Evolutionary conservation across 2,329 filamentous ascomycete species (phyloP), one percentile per base, ranked within the genome.

Genomic region (Ophiosphaerella narmari): DNA sequence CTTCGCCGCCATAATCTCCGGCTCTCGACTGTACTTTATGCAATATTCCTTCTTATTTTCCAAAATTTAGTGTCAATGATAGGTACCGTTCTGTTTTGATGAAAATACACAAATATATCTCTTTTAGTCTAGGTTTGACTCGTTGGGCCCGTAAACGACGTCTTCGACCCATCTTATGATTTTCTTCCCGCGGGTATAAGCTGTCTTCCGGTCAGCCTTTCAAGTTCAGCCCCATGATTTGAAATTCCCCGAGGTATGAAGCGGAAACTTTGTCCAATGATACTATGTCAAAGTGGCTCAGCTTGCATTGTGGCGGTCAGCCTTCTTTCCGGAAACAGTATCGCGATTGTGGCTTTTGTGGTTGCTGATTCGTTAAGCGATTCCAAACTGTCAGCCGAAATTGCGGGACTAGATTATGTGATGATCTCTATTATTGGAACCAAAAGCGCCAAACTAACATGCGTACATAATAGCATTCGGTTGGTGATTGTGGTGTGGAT

Each of bases 1-100:
- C 31, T 49, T 52, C 6, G 50, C 52, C 9, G 55, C 57, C 59
- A 60, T 62, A 9, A 32, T 38, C 11, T 47, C 26, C 32, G 43
- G 38, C 24, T 16, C n/a, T 31, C 31, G 11, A 24, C 13, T 3
- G n/a, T n/a, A 16, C 24, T 42, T 7, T 12, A 26, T 46, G 21
- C 14, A 34, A 12, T 39, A 9, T n/a, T 26, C n/a, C 31, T 39
- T 21, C 24, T 16, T 23, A 21, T 39, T 39, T 39, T 39, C 38
- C 9, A 14, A 29, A 29, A 7, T 6, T 7, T 11, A 41, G 2
- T 32, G 5, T 31, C 21, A 37, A 38, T 14, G 12, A 31, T 8
- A 12, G 7, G 12, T 13, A 21, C 14, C 13, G 24, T 34, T 39
- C 7, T 39, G 14, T 40, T 37, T 24, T 26, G 35, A 39, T n/a